Evolutionary conservation across 306 rosid species (phyloP).

Genomic region (Prunus mume): DNA sequence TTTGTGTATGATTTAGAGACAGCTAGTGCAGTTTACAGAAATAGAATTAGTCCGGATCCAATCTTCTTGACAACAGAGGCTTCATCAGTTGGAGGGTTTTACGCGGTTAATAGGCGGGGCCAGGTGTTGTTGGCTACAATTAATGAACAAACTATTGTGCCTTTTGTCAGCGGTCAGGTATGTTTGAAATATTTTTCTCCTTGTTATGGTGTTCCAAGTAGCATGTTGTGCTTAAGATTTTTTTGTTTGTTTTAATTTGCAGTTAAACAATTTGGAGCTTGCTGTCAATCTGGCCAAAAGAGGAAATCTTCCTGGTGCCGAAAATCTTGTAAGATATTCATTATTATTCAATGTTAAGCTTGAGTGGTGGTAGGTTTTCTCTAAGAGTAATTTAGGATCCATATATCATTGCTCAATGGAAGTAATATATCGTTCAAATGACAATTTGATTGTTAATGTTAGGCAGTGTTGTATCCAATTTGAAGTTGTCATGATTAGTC

Average conservation of each 20-base stretch:
- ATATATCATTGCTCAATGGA: not conserved
- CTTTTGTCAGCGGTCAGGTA: conserved; percentile 96
- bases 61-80: conserved; percentile 98
- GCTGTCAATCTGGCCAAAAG: conserved; percentile 98
- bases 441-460: not conserved
- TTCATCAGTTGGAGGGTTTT: conserved; percentile 86
- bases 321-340: conserved; percentile 67
- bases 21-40: conserved; percentile 94
- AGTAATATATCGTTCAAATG: not conserved
- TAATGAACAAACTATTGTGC: conserved; percentile 90
- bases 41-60: conserved; percentile 98
- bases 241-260: conserved; percentile 18
- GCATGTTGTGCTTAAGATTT: conserved; percentile 10
- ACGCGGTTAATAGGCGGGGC: conserved; percentile 92
- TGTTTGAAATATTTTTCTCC: conserved; percentile 22
- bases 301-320: conserved; percentile 99
- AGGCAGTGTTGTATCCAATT: not conserved
- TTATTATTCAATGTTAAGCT: not conserved
- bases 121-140: conserved; percentile 97
- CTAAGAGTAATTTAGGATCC: not conserved
- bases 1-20: conserved; percentile 99
- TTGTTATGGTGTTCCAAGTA: conserved; percentile 15
- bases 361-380: not conserved
- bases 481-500: not conserved
- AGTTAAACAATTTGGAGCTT: conserved; percentile 97